Percentiles rank a stretch among this genome's conserved stretches.
Conservation (phyloP, 305 asterid genomes). For the Solanum chacoense region DNA sequence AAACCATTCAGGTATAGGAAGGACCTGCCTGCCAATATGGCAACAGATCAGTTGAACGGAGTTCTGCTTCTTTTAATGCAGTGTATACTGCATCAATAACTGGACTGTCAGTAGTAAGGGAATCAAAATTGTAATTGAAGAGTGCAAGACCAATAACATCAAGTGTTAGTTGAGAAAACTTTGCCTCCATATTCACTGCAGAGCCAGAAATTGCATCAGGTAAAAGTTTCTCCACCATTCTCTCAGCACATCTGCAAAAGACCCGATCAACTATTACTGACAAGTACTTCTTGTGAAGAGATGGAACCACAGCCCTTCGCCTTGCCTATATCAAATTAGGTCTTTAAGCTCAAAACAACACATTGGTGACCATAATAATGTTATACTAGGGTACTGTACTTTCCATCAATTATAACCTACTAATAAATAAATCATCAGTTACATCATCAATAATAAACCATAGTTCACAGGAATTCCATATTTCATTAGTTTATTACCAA, state of each 20-base stretch:
- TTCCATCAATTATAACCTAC: neutral
- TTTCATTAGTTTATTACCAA: neutral
- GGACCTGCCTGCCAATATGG: slow-evolving; percentile 88
- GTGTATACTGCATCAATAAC: slow-evolving; percentile 91
- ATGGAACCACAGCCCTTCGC: slow-evolving; percentile 98
- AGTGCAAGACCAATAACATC: slow-evolving; percentile 84
- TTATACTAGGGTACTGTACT: neutral
- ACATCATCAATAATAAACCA: neutral
- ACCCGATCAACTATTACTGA: slow-evolving; percentile 90
- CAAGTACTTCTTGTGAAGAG: slow-evolving; percentile 97
- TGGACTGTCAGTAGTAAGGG: slow-evolving; percentile 75
- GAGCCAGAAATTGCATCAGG: slow-evolving; percentile 39
- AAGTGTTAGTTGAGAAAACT: slow-evolving; percentile 85
- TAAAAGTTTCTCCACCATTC: slow-evolving; percentile 68
- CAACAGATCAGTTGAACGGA: slow-evolving; percentile 75
- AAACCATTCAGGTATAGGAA: neutral
- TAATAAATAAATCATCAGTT: neutral
- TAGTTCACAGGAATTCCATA: neutral
- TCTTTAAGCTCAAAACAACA: slow-evolving; percentile 11
- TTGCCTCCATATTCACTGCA: slow-evolving; percentile 83
- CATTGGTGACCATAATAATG: neutral
- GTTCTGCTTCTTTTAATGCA: slow-evolving; percentile 85
- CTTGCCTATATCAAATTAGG: slow-evolving; percentile 53
- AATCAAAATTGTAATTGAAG: slow-evolving; percentile 81
- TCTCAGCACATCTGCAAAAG: slow-evolving; percentile 89